Percentiles rank a stretch among this genome's conserved stretches.
phyloP scores from a whole-genome alignment of 2,329 filamentous ascomycete species.

The Aspergillus sp. region DNA sequence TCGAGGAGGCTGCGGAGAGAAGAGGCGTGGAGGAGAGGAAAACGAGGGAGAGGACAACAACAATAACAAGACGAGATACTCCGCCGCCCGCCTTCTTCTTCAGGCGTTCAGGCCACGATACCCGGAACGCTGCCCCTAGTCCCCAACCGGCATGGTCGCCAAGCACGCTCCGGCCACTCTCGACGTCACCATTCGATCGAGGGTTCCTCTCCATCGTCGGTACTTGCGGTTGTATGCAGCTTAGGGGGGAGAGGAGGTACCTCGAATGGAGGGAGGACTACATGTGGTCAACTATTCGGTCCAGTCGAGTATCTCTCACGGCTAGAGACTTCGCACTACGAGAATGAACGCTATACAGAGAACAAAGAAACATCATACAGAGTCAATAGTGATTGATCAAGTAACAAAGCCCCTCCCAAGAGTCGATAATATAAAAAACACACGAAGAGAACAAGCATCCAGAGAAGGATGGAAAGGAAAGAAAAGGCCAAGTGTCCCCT shows the following conservation, averaged over 20 bases:
- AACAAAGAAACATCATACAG: background rate
- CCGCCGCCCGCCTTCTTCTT: conserved; percentile 15
- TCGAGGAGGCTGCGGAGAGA: background rate
- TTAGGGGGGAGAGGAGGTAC: no score
- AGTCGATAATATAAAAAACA: background rate
- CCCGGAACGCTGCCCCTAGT: conserved; percentile 34
- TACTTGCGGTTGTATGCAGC: background rate
- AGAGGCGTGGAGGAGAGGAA: background rate
- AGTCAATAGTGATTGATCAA: background rate
- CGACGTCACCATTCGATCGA: conserved; percentile 6
- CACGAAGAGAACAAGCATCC: background rate
- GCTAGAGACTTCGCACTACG: no score
- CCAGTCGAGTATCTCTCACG: no score
- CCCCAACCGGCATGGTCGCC: conserved; percentile 30
- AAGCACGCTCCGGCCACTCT: conserved; percentile 12
- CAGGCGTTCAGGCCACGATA: conserved; percentile 39
- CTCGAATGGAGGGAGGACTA: no score
- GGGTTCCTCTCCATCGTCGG: background rate
- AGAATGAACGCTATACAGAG: background rate
- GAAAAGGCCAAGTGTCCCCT: background rate
- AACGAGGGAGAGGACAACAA: conserved; percentile 8
- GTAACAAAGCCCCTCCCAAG: background rate
- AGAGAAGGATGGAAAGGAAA: background rate
- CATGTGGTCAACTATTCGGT: no score
- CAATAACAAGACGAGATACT: conserved; percentile 7